A percentile compares a stretch with the other conserved stretches of the same genome.
These are phyloP conservation scores for Diaporthe vexans DNA, from an alignment of 2,329 filamentous ascomycete genomes.

Conservation along the genomic window DNA sequence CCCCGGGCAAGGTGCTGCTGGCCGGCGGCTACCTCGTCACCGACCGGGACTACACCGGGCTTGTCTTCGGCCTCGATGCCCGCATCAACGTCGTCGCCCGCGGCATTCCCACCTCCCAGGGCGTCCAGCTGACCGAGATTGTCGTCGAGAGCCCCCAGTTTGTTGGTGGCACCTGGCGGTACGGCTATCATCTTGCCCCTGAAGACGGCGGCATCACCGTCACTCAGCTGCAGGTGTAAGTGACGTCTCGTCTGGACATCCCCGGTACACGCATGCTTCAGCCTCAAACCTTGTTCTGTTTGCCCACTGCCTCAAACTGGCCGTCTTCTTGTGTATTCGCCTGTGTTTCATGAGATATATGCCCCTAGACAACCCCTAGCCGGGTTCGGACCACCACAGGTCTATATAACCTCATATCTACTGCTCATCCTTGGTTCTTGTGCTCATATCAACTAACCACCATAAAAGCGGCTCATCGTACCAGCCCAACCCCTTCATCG, in stretches of 20 bases:
- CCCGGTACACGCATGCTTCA: background rate
- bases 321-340: background rate
- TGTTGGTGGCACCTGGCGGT: slow-evolving; percentile 86
- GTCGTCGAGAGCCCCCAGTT: slow-evolving; percentile 95
- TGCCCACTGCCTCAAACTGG: too few relatives aligned
- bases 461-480: slow-evolving; percentile 57
- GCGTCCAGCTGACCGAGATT: slow-evolving; percentile 78
- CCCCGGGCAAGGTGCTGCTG: slow-evolving; percentile 95
- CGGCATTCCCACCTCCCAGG: slow-evolving; percentile 70
- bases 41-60: slow-evolving; percentile 85
- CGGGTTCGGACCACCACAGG: background rate
- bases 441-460: slow-evolving; percentile 28
- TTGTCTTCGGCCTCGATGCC: slow-evolving; percentile 77
- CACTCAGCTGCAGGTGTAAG: slow-evolving; percentile 83
- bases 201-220: slow-evolving; percentile 84
- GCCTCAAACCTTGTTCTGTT: background rate
- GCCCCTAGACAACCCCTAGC: background rate
- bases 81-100: slow-evolving; percentile 75
- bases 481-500: slow-evolving; percentile 85
- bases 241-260: slow-evolving; percentile 46
- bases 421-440: background rate
- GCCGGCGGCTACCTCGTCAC: slow-evolving; percentile 96
- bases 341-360: slow-evolving; percentile 2
- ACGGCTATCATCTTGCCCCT: slow-evolving; percentile 80
- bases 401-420: background rate